Percentiles rank a stretch among this genome's conserved stretches.
Evolutionary conservation across 495 filamentous ascomycete genomes (phyloP).

Genomic region (Penicillium riverlandense): DNA sequence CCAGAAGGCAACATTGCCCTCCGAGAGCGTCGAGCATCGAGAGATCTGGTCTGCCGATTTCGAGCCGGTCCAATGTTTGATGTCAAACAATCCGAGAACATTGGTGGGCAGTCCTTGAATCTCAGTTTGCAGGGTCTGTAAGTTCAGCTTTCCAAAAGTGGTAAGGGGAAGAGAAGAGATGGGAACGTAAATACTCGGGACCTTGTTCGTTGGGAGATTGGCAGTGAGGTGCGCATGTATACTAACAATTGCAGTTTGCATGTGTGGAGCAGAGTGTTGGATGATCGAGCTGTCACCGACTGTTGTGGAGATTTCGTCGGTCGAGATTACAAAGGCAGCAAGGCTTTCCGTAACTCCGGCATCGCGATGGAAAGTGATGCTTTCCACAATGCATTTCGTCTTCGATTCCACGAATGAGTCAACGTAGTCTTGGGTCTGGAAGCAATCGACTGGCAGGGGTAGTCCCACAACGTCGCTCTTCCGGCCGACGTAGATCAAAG

Average conservation of each 20-base stretch:
- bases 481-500: slow-evolving; percentile 35
- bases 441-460: slow-evolving; percentile 38
- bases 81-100: slow-evolving; percentile 6
- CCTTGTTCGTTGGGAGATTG: slow-evolving; percentile 40
- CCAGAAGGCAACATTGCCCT: slow-evolving; percentile 39
- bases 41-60: slow-evolving; percentile 3
- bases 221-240: slow-evolving; percentile 19
- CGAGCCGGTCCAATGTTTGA: slow-evolving; percentile 10
- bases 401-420: slow-evolving; percentile 7
- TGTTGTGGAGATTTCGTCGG: neutral
- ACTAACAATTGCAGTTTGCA: slow-evolving; percentile 9
- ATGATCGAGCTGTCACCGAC: slow-evolving; percentile 4
- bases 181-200: slow-evolving; percentile 53
- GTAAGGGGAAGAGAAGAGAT: slow-evolving; percentile 45
- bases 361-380: slow-evolving; percentile 7
- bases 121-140: slow-evolving; percentile 11
- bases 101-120: slow-evolving; percentile 8
- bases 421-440: slow-evolving; percentile 37
- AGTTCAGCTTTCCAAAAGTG: slow-evolving; percentile 44
- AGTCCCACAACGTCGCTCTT: slow-evolving; percentile 41
- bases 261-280: slow-evolving; percentile 5
- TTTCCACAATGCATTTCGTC: slow-evolving; percentile 18
- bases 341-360: slow-evolving; percentile 5
- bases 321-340: slow-evolving; percentile 23
- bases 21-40: slow-evolving; percentile 5